phyloP scores from a whole-genome alignment of 2,329 filamentous ascomycete genomes.

The Teratosphaeria zuluensis region DNA sequence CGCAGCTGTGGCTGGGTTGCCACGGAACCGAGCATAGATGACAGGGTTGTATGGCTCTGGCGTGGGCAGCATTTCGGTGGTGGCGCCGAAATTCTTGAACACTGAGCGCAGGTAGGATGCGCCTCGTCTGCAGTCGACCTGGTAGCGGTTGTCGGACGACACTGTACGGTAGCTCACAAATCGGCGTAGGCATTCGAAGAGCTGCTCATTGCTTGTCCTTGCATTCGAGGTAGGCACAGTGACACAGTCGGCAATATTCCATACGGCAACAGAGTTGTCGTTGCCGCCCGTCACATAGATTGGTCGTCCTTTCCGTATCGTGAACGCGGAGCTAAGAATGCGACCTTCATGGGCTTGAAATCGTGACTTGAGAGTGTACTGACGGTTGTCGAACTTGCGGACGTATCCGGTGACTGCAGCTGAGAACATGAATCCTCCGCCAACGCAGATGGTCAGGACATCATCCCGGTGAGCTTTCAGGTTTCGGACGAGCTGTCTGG shows the following conservation, averaged over 20 bases:
- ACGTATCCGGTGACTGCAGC: constrained; percentile 75
- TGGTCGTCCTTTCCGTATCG: constrained; percentile 58
- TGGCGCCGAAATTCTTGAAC: constrained; percentile 84
- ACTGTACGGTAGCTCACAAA: constrained; percentile 90
- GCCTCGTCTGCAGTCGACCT: constrained; percentile 84
- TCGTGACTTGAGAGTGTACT: constrained; percentile 67
- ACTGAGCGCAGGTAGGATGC: constrained; percentile 83
- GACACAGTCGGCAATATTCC: constrained; percentile 60
- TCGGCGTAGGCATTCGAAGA: constrained; percentile 58
- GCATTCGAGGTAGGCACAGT: constrained; percentile 35
- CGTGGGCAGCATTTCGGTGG: constrained; percentile 82
- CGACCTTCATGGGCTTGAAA: constrained; percentile 82
- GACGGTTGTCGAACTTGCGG: constrained; percentile 60
- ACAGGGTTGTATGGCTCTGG: constrained; percentile 75
- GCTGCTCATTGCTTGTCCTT: constrained; percentile 52
- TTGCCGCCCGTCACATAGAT: constrained; percentile 93
- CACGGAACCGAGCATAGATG: constrained; percentile 82
- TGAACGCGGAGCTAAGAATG: constrained; percentile 73
- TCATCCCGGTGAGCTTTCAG: constrained; percentile 74
- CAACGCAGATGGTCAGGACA: constrained; percentile 77
- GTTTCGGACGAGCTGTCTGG: constrained; percentile 76
- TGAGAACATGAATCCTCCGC: constrained; percentile 76
- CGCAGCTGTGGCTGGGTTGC: constrained; percentile 55
- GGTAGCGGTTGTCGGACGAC: constrained; percentile 74
- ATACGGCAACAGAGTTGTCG: constrained; percentile 79